Conservation (phyloP, 2,329 filamentous ascomycete species). For the Cladosporium phlei region DNA sequence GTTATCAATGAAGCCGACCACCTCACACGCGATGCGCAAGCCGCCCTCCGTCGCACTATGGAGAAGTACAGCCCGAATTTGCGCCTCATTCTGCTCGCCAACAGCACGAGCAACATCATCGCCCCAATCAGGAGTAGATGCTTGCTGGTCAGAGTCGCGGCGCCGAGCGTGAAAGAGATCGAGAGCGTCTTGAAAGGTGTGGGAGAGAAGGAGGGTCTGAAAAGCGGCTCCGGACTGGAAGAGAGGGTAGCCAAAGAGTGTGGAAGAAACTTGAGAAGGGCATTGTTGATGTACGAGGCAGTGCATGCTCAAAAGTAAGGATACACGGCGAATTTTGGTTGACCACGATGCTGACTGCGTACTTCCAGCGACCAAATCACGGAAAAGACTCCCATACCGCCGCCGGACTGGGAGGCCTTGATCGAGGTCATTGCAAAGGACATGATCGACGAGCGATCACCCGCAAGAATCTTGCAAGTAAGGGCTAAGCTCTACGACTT, state of each 20-base stretch:
- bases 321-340: not conserved
- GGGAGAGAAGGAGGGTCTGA: conserved; percentile 79
- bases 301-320: conserved; percentile 93
- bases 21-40: conserved; percentile 88
- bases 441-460: conserved; percentile 90
- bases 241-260: conserved; percentile 84
- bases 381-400: conserved; percentile 82
- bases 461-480: conserved; percentile 78
- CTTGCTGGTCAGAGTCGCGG: conserved; percentile 83
- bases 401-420: conserved; percentile 93
- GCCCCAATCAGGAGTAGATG: conserved; percentile 94
- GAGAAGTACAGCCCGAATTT: conserved; percentile 98
- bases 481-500: conserved; percentile 95
- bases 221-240: conserved; percentile 69
- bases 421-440: conserved; percentile 87
- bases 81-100: conserved; percentile 84
- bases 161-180: conserved; percentile 81
- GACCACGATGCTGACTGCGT: conserved; percentile 29
- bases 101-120: conserved; percentile 97
- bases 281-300: conserved; percentile 93
- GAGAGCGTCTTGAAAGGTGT: conserved; percentile 65
- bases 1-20: conserved; percentile 99
- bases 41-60: conserved; percentile 91
- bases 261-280: conserved; percentile 81
- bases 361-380: conserved; percentile 74